Conservation (phyloP, 2,329 filamentous ascomycete species). For the Colletotrichum tofieldiae region DNA sequence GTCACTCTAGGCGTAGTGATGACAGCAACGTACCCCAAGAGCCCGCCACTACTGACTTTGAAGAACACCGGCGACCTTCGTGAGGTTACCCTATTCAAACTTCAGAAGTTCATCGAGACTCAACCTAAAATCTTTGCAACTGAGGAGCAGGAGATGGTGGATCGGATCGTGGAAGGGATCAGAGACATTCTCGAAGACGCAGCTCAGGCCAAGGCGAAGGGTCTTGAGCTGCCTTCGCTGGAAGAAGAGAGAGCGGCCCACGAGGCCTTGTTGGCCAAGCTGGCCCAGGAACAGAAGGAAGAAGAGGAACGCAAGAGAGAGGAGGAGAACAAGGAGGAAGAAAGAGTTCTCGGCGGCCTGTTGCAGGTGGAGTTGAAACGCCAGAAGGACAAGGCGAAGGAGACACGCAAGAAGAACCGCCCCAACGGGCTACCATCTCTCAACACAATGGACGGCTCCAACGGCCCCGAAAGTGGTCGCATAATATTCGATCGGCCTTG, state of each 20-base stretch:
- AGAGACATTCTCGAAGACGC: slow-evolving; percentile 89
- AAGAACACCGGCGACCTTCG: slow-evolving; percentile 76
- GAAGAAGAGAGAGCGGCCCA: slow-evolving; percentile 91
- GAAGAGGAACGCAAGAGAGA: slow-evolving; percentile 68
- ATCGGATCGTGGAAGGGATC: slow-evolving; percentile 77
- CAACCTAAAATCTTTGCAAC: slow-evolving; percentile 69
- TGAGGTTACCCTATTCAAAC: slow-evolving; percentile 79
- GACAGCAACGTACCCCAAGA: slow-evolving; percentile 92
- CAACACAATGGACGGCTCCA: slow-evolving; percentile 51
- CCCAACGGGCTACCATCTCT: slow-evolving; percentile 59
- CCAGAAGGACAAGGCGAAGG: slow-evolving; percentile 75
- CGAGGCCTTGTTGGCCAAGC: slow-evolving; percentile 78
- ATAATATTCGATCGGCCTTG: slow-evolving; percentile 80
- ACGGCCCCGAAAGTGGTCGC: slow-evolving; percentile 51
- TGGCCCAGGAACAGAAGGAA: slow-evolving; percentile 70
- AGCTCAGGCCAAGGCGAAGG: slow-evolving; percentile 82
- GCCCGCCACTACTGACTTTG: slow-evolving; percentile 80
- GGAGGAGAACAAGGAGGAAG: slow-evolving; percentile 76
- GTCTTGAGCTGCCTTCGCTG: slow-evolving; percentile 84
- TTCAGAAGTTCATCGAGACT: slow-evolving; percentile 75
- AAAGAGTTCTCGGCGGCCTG: slow-evolving; percentile 78
- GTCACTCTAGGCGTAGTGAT: slow-evolving; percentile 84
- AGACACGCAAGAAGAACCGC: slow-evolving; percentile 75
- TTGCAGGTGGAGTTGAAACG: slow-evolving; percentile 81
- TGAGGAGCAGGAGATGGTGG: slow-evolving; percentile 72